These are phyloP conservation scores for Ziziphus jujuba DNA, from an alignment of 306 rosid genomes.

Conservation along the genomic window DNA sequence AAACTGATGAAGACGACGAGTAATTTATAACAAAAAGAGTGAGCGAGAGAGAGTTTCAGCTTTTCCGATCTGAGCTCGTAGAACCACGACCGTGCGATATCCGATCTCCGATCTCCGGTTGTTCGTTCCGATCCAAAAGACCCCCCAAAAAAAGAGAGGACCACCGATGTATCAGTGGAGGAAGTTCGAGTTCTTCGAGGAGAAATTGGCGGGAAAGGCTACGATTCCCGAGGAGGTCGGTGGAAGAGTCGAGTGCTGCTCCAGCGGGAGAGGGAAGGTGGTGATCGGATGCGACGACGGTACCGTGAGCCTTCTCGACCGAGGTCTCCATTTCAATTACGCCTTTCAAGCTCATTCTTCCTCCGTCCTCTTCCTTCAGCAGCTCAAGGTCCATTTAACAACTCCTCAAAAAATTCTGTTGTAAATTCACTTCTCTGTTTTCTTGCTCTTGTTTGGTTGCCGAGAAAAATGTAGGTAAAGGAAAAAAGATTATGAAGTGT, in stretches of 20 bases:
- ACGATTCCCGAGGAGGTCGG: conserved; percentile 61
- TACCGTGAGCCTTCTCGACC: conserved; percentile 73
- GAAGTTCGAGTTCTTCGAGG: conserved; percentile 96
- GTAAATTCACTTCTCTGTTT: not conserved
- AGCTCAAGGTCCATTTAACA: conserved; percentile 79
- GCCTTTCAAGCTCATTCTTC: conserved; percentile 85
- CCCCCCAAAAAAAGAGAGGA: not conserved
- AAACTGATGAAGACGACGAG: too few relatives aligned
- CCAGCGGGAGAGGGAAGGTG: conserved; percentile 93
- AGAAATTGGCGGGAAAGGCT: conserved; percentile 70
- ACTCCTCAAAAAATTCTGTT: not conserved
- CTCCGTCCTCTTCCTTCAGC: conserved; percentile 80
- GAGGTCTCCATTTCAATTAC: conserved; percentile 81
- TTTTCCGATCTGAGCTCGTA: conserved; percentile 8
- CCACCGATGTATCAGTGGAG: conserved; percentile 91
- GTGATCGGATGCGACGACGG: conserved; percentile 89
- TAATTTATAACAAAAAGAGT: too few relatives aligned
- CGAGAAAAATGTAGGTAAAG: conserved; percentile 7
- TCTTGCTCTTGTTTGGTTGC: not conserved
- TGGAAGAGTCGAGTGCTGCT: conserved; percentile 72
- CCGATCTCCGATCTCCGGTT: conserved; percentile 6
- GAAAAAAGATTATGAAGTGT: not conserved
- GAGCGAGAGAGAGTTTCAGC: too few relatives aligned
- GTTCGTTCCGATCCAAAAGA: not conserved
- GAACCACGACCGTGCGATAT: conserved; percentile 9